Evolutionary conservation across 208 protist genomes (phyloP).

Genomic region (Wallacemonas collosoma): DNA sequence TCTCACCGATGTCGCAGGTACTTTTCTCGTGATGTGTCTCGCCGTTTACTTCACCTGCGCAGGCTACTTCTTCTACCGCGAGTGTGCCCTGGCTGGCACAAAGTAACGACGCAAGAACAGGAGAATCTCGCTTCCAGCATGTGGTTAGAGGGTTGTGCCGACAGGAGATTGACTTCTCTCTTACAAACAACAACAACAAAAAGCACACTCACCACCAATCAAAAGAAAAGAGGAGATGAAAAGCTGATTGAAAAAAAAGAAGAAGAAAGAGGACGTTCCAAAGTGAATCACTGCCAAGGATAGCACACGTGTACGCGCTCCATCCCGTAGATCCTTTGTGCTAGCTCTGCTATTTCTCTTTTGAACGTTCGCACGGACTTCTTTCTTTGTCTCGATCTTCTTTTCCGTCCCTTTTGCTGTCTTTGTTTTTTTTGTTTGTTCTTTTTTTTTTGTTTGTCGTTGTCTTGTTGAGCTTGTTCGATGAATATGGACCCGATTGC

Average conservation of each 20-base stretch:
- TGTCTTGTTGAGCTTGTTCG: neutral
- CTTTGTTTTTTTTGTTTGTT: constrained; percentile 1
- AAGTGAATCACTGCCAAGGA: neutral
- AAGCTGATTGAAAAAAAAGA: neutral
- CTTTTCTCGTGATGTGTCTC: constrained; percentile 69
- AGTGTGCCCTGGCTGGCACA: constrained; percentile 32
- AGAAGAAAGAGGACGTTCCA: neutral
- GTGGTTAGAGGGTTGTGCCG: no score
- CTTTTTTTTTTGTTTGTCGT: neutral
- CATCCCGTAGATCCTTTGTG: no score
- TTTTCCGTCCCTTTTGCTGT: neutral
- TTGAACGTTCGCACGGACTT: neutral
- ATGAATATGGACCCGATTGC: no score
- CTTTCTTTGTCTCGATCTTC: constrained; percentile 7
- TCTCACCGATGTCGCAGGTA: constrained; percentile 74
- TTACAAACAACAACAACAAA: neutral
- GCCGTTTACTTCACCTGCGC: constrained; percentile 80
- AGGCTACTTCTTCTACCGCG: constrained; percentile 78
- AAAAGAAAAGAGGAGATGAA: constrained; percentile 15
- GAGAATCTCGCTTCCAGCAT: neutral
- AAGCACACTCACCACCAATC: neutral
- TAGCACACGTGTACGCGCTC: neutral
- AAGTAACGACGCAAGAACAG: neutral
- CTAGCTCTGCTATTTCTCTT: neutral
- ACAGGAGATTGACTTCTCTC: neutral